phyloP scores from a whole-genome alignment of 2,329 filamentous ascomycete genomes.

The Aspergillus sclerotialis region DNA sequence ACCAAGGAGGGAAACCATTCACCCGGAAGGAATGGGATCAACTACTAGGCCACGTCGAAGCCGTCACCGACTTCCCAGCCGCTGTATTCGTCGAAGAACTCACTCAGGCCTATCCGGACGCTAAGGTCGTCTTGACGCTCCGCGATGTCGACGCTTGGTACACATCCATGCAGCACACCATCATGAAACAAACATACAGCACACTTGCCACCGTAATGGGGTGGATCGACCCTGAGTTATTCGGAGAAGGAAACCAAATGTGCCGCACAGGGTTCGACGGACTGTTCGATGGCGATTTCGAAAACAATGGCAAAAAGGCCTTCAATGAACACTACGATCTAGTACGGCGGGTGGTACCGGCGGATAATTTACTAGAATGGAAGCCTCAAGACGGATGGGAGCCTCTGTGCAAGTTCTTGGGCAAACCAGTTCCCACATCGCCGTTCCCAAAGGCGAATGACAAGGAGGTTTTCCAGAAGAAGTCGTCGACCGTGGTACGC shows the following conservation, averaged over 20 bases:
- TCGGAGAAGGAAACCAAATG: conserved; percentile 15
- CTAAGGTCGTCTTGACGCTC: conserved; percentile 27
- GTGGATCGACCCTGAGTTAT: conserved; percentile 6
- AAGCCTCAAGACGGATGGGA: conserved; percentile 36
- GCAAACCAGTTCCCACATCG: conserved; percentile 25
- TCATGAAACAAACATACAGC: conserved; percentile 8
- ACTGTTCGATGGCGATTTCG: conserved; percentile 6
- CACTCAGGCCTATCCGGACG: conserved; percentile 27
- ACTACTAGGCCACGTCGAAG: conserved; percentile 19
- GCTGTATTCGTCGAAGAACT: conserved; percentile 30
- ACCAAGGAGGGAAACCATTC: conserved; percentile 3
- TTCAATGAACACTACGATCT: conserved; percentile 14
- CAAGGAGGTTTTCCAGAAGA: conserved; percentile 6
- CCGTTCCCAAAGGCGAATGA: conserved; percentile 31
- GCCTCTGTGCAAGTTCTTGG: conserved; percentile 38
- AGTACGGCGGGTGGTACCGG: conserved; percentile 13
- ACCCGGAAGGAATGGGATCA: conserved; percentile 20
- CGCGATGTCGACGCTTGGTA: conserved; percentile 22
- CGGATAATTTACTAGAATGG: conserved; percentile 21
- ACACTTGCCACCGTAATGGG: conserved; percentile 8
- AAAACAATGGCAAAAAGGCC: conserved; percentile 11
- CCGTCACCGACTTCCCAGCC: conserved; percentile 22
- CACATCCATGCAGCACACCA: conserved; percentile 11
- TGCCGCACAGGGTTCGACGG: conserved; percentile 5
- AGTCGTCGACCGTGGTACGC: conserved; percentile 2